Evolutionary conservation across 2,329 filamentous ascomycete species (phyloP), one percentile per base, ranked within the genome.

Genomic region (Aspergillus tanneri): DNA sequence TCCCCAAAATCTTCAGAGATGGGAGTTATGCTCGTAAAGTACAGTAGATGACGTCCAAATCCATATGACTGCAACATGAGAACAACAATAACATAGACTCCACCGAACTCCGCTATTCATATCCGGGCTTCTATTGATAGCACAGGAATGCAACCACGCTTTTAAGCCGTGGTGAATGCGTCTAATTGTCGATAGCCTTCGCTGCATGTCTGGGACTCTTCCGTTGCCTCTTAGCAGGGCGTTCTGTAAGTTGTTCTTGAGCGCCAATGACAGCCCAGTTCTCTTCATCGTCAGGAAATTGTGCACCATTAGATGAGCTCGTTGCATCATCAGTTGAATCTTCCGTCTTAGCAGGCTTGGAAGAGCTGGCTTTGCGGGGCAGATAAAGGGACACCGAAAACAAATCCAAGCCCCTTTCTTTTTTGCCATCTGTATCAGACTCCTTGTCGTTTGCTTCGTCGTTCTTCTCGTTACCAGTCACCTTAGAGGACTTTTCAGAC

Each of bases 211-310:
- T 59, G 36, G 65, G 60, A 43, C 62, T 65, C 5, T 59, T 59
- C 14, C 67, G 62, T 21, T 64, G 60, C 46, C 63, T 66, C 46
- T 71, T 71, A n/a, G 61, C 34, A 12, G 67, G 68, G 1, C 63
- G 65, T 34, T 68, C 67, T 16, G 60, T 55, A 14, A 62, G 59
- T 7, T 56, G 48, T 24, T 60, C 55, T 12, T 49, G 40, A 14
- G 47, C 42, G 10, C 50, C 49, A 36, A 59, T 54, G 24, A 62
- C 52, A 42, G 51, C 52, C 38, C 57, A 54, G 18, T 48, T 52
- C n/a, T 53, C 56, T 9, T 62, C 49, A 30, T 46, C 51, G n/a
- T 32, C 21, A 21, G 38, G 22, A n/a, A 53, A 32, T 12, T 50
- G 36, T 6, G 18, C 19, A 28, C 18, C 35, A 4, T 39, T 42